Evolutionary conservation across 208 protist species (phyloP).

Genomic region (Naegleria gruberi): DNA sequence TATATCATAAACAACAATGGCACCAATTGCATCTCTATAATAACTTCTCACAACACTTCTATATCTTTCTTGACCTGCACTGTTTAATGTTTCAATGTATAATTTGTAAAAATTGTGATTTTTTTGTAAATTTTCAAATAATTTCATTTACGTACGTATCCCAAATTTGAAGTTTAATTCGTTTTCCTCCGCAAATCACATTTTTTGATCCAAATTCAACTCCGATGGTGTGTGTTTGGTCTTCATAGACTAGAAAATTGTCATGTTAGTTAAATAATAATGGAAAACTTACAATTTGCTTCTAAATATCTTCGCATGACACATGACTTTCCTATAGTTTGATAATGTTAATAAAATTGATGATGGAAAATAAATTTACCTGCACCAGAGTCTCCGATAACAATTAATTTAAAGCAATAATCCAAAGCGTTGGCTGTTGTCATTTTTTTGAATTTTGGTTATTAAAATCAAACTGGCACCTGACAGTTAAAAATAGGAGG

Average conservation of each 20-base stretch:
- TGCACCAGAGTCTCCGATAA: not conserved
- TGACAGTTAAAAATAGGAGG: not conserved
- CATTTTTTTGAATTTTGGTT: not conserved
- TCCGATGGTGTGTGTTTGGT: constrained; percentile 91
- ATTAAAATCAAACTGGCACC: not conserved
- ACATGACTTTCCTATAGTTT: not conserved
- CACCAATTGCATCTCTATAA: constrained; percentile 48
- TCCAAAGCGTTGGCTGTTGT: not conserved
- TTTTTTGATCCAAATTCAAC: constrained; percentile 94
- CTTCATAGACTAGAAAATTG: constrained; percentile 37
- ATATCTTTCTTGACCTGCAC: constrained; percentile 55
- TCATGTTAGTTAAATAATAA: not conserved
- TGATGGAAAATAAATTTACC: not conserved
- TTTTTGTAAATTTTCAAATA: constrained; percentile 97
- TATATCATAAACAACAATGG: constrained; percentile 49
- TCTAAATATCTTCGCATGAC: not conserved
- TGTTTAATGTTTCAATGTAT: constrained; percentile 28
- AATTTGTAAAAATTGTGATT: constrained; percentile 48
- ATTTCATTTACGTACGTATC: constrained; percentile 57
- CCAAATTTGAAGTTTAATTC: constrained; percentile 94
- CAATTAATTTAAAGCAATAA: not conserved
- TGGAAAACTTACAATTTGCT: not conserved
- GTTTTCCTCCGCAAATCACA: constrained; percentile 69
- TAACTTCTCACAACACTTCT: constrained; percentile 53
- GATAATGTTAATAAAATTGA: not conserved